phyloP scores from a whole-genome alignment of 441 rosid genomes.

The Euphorbia celastroides region DNA sequence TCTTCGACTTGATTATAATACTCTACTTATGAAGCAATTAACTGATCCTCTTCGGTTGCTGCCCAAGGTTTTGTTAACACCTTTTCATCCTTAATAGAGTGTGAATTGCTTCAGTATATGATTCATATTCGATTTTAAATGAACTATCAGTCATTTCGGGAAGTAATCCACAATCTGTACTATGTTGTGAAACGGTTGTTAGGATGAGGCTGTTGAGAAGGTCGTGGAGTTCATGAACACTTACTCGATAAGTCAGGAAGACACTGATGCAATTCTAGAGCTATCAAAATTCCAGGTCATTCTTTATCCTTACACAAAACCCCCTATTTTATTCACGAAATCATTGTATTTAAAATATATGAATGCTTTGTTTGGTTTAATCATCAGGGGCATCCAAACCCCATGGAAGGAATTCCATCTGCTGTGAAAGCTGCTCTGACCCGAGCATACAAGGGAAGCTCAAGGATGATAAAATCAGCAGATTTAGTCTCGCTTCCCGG shows the following conservation, averaged over 20 bases:
- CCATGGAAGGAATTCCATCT: conserved; percentile 82
- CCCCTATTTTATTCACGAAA: not conserved
- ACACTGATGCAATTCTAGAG: conserved; percentile 71
- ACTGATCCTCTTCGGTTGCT: conserved; percentile 73
- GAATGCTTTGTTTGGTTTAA: conserved; percentile 20
- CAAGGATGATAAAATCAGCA: conserved; percentile 75
- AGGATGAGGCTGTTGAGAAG: conserved; percentile 91
- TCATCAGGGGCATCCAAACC: conserved; percentile 68
- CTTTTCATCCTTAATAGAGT: not conserved
- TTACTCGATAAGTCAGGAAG: conserved; percentile 90
- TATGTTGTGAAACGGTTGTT: conserved; percentile 1
- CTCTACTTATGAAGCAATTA: conserved; percentile 61
- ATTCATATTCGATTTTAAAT: not conserved
- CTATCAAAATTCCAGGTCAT: conserved; percentile 76
- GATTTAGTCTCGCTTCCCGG: conserved; percentile 85
- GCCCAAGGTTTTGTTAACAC: conserved; percentile 62
- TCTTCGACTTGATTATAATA: conserved; percentile 74
- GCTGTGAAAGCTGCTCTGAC: conserved; percentile 90
- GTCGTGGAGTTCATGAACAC: conserved; percentile 87
- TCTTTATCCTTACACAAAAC: not conserved
- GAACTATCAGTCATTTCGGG: not conserved
- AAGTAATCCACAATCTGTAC: not conserved
- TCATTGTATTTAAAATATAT: not conserved
- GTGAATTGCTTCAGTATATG: not conserved
- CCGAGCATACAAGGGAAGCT: conserved; percentile 62